Evolutionary conservation across 192 early-diverging fungal species (phyloP).

Genomic region (Martensiomyces pterosporus): DNA sequence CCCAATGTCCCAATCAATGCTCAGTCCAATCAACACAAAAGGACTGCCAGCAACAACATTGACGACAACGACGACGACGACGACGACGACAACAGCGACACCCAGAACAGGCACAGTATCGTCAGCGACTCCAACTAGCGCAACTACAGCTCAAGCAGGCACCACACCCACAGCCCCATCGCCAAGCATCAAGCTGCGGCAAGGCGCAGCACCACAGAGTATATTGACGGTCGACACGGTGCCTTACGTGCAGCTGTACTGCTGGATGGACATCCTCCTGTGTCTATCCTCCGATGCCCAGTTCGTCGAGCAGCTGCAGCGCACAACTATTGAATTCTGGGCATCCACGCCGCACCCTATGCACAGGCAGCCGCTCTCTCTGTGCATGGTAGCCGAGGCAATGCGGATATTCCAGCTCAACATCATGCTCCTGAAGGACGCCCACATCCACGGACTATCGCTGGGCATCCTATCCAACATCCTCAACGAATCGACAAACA

Average conservation of each 20-base stretch:
- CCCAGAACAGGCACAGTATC: not conserved
- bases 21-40: too few relatives aligned
- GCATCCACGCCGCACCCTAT: constrained; percentile 23
- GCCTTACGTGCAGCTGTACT: constrained; percentile 33
- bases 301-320: constrained; percentile 40
- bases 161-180: not conserved
- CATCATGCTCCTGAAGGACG: constrained; percentile 39
- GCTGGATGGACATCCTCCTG: constrained; percentile 33
- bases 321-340: constrained; percentile 39
- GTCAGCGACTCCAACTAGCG: not conserved
- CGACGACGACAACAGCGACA: not conserved
- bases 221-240: constrained; percentile 25
- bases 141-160: not conserved
- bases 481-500: constrained; percentile 18
- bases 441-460: constrained; percentile 29
- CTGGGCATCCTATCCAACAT: constrained; percentile 36
- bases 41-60: too few relatives aligned
- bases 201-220: constrained; percentile 14
- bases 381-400: constrained; percentile 31
- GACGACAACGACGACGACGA: too few relatives aligned
- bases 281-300: constrained; percentile 24
- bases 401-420: constrained; percentile 47
- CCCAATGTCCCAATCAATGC: too few relatives aligned
- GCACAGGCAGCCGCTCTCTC: constrained; percentile 33
- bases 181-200: constrained; percentile 20